A percentile compares a stretch with the other conserved stretches of the same genome.
Evolutionary conservation across 495 filamentous ascomycete genomes (phyloP).

Genomic region (Letharia lupina): DNA sequence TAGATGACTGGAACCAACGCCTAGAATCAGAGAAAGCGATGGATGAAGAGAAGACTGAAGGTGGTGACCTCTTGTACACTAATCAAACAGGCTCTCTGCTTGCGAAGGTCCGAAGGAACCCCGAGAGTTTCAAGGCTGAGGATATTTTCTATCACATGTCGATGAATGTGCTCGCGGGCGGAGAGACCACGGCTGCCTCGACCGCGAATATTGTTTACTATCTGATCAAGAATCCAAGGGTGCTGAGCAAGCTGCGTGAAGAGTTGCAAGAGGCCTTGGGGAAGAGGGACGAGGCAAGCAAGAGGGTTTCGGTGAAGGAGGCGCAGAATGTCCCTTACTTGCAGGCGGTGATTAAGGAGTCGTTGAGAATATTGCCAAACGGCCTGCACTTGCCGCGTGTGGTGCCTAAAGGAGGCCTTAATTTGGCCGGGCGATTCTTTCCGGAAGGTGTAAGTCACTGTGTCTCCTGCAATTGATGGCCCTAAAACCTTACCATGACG

Average conservation of each 20-base stretch:
- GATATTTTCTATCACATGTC: conserved; percentile 35
- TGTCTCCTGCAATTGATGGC: neutral
- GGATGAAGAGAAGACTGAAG: conserved; percentile 24
- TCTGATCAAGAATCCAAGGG: conserved; percentile 35
- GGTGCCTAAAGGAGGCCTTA: neutral
- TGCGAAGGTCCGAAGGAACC: conserved; percentile 47
- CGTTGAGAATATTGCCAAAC: conserved; percentile 27
- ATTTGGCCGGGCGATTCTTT: neutral
- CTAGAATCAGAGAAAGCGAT: conserved; percentile 19
- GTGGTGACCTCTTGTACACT: conserved; percentile 41
- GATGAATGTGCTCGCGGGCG: conserved; percentile 45
- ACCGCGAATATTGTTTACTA: conserved; percentile 44
- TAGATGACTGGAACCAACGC: conserved; percentile 9
- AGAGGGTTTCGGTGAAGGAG: conserved; percentile 35
- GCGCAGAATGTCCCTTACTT: conserved; percentile 43
- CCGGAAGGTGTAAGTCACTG: neutral
- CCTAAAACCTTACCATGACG: neutral
- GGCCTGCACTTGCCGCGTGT: conserved; percentile 4
- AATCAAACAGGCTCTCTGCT: conserved; percentile 48
- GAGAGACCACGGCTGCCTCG: conserved; percentile 48
- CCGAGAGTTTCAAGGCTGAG: conserved; percentile 42
- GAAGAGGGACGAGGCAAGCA: conserved; percentile 18
- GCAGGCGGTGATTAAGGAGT: conserved; percentile 43
- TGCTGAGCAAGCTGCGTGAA: conserved; percentile 33
- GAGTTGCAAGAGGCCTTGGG: conserved; percentile 35